Evolutionary conservation across 768 basidiomycete genomes (phyloP), one percentile per base, ranked within the genome.

Genomic region (Psilocybe cyanescens): DNA sequence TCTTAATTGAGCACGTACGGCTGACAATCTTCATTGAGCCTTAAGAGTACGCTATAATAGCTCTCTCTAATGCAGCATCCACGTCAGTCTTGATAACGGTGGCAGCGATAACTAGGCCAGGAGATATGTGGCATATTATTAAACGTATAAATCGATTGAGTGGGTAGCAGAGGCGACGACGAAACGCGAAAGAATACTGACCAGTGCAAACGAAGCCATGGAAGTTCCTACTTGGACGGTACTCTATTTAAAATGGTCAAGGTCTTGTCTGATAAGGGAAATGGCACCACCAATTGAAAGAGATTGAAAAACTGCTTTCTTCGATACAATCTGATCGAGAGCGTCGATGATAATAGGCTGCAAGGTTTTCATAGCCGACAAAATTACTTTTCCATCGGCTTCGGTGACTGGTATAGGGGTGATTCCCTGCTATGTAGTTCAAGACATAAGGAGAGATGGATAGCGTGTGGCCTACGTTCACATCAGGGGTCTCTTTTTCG

Each of bases 401-500:
- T 68, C 64, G 16, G 69, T 65, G 58, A 73, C 24, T 3, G 71
- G 69, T 29, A 49, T 57, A 8, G 70, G 69, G 41, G 41, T 44
- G 28, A 60, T 35, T 2, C 52, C 44, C 11, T 60, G 37, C 35
- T 52, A 19, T n/a, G 17, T 9, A 4, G 33, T 53, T 50, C 30
- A 5, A 24, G 54, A 8, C 41, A 44, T 7, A 49, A 7, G 14
- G 3, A 16, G 11, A 55, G 30, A 33, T n/a, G 17, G 9, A 11
- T 19, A 41, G 12, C 24, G 14, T 11, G 14, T 11, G 24, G 35
- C 65, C 54, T 37, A 74, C 74, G n/a, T 63, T 62, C 3, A 68
- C 68, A 51, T 76, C 77, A 9, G 65, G 57, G 3, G 74, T 73
- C 2, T 67, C 72, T 6, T 66, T 65, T 45, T 74, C 64, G 9